A percentile compares a stretch with the other conserved stretches of the same genome.
Conservation (phyloP, 2,329 filamentous ascomycete genomes). For the Beauveria australis region DNA sequence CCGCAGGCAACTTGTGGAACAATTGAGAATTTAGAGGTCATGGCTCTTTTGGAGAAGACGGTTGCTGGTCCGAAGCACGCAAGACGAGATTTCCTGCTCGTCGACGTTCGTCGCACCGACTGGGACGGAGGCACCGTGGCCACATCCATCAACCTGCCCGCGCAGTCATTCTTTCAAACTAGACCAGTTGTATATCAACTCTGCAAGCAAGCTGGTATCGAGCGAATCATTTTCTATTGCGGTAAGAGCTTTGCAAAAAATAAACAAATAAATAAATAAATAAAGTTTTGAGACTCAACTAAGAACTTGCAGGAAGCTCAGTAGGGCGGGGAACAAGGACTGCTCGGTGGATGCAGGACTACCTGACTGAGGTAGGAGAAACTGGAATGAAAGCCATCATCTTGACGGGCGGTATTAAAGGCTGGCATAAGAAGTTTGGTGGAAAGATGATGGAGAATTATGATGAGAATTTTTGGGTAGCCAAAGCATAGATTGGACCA, state of each 20-base stretch:
- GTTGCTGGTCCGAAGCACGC: constrained; percentile 21
- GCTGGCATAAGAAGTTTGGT: constrained; percentile 43
- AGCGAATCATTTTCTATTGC: constrained; percentile 47
- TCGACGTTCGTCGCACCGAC: constrained; percentile 46
- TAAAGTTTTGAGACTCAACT: not conserved
- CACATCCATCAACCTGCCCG: constrained; percentile 49
- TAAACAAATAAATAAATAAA: too few species aligned
- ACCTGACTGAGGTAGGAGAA: constrained; percentile 38
- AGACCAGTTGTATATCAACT: constrained; percentile 40
- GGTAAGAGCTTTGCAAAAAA: constrained; percentile 25
- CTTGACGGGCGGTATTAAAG: constrained; percentile 45
- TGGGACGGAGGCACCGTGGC: constrained; percentile 52
- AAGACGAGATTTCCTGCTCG: constrained; percentile 33
- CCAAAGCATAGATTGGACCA: constrained; percentile 5
- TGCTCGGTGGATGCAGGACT: constrained; percentile 49
- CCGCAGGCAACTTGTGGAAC: constrained; percentile 29
- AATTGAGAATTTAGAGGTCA: constrained; percentile 32
- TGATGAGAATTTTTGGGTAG: constrained; percentile 32
- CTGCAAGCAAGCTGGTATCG: constrained; percentile 40
- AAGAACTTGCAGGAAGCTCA: constrained; percentile 35
- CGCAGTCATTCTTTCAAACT: constrained; percentile 45
- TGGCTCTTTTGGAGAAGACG: constrained; percentile 31
- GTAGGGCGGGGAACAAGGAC: constrained; percentile 42
- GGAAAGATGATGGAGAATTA: constrained; percentile 42
- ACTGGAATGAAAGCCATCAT: constrained; percentile 37